A percentile compares a stretch with the other conserved stretches of the same genome.
These are phyloP conservation scores for Osmanthus fragrans DNA, from an alignment of 257 asterid species.

Conservation along the genomic window DNA sequence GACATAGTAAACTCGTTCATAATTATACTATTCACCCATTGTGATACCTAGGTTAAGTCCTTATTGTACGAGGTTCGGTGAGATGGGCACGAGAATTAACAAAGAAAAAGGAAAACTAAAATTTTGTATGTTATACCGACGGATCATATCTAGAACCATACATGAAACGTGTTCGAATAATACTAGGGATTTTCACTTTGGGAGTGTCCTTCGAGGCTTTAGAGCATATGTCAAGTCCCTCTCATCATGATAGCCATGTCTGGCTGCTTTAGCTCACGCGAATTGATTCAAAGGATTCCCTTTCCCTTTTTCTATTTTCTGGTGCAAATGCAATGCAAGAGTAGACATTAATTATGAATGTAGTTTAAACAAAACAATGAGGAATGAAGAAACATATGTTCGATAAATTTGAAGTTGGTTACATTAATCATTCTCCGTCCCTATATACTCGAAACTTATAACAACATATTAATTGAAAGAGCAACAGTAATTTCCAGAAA, in stretches of 20 bases:
- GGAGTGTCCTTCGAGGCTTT: slow-evolving; percentile 30
- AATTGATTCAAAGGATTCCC: slow-evolving; percentile 60
- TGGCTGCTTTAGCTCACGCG: slow-evolving; percentile 53
- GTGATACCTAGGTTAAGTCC: neutral
- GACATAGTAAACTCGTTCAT: too few relatives aligned
- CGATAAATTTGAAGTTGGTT: neutral
- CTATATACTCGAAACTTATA: neutral
- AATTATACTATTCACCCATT: too few relatives aligned
- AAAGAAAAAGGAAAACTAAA: too few relatives aligned
- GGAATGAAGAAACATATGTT: neutral
- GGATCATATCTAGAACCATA: neutral
- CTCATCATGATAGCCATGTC: slow-evolving; percentile 63
- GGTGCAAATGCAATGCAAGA: neutral
- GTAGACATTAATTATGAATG: neutral
- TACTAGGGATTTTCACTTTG: neutral
- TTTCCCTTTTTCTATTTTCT: too few relatives aligned
- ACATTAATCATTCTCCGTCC: neutral
- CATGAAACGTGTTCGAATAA: neutral
- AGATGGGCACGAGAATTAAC: neutral
- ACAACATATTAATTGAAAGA: neutral
- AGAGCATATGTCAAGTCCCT: slow-evolving; percentile 61
- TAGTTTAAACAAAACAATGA: neutral
- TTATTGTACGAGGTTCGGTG: neutral
- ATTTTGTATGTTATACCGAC: neutral
- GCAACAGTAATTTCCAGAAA: neutral